Evolutionary conservation across 2,329 filamentous ascomycete species (phyloP).

Genomic region (Fusarium pininemorale): DNA sequence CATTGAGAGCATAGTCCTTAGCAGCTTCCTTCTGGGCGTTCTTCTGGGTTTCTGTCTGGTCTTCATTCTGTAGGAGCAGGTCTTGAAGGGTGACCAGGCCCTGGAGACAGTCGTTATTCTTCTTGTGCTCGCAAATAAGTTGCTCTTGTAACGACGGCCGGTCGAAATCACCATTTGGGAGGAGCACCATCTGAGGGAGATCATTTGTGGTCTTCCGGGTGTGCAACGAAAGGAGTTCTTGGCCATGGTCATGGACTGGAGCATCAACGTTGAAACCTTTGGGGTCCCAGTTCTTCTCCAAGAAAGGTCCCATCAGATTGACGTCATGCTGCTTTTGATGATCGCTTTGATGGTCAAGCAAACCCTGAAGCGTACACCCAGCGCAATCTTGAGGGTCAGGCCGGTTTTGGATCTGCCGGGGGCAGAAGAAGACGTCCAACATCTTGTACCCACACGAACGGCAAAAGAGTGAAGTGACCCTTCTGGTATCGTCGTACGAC

Average conservation of each 20-base stretch:
- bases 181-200: neutral
- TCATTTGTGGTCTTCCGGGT: conserved; percentile 22
- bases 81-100: conserved; percentile 40
- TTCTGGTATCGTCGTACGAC: neutral
- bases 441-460: conserved; percentile 48
- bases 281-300: conserved; percentile 38
- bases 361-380: conserved; percentile 43
- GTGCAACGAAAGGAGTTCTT: conserved; percentile 34
- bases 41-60: neutral
- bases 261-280: conserved; percentile 46
- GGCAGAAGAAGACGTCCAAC: conserved; percentile 45
- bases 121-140: conserved; percentile 43
- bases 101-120: conserved; percentile 43
- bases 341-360: conserved; percentile 45
- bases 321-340: conserved; percentile 40
- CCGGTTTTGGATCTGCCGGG: neutral
- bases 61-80: neutral
- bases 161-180: conserved; percentile 20
- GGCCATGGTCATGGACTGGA: conserved; percentile 35
- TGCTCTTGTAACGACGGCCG: neutral
- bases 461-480: conserved; percentile 38
- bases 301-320: conserved; percentile 34
- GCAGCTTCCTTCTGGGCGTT: neutral
- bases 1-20: conserved; percentile 15
- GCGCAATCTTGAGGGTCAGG: conserved; percentile 37